Evolutionary conservation across 129 eudicot genomes (phyloP), one percentile per base, ranked within the genome.

Genomic region (Gnaphalium uliginosum): DNA sequence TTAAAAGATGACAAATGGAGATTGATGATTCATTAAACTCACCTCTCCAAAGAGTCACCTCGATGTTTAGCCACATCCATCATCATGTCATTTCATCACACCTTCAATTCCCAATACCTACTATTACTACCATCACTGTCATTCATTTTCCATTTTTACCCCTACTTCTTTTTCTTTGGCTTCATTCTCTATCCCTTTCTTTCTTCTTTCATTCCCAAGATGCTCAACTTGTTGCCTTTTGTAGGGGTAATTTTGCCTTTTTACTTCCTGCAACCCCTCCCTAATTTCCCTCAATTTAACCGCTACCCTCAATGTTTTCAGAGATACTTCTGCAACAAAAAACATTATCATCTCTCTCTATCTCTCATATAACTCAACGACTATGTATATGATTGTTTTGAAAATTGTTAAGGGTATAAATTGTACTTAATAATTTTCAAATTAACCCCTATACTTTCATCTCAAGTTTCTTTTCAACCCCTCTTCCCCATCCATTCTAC

Each of bases 291-390:
- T 17, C 89, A 71, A 25, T 37, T 66, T 75, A 78, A 82, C 89
- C 87, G 89, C 87, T 87, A 80, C 81, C 75, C 78, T 83, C 89
- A 88, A 87, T 89, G 90, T 85, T 89, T 87, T 86, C 89, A 85
- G 92, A 86, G 96, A 79, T 72, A 58, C 61, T 69, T 76, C 86
- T 60, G 86, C 92, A 76, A 88, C 87, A 87, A 85, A 79, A 89
- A 87, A 86, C 74, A 87, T 83, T 80, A 86, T 8, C 64, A 27
- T 56, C 78, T 21, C 27, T 56, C 25, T 22, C 25, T 14, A 56
- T 8, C 25, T 19, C 61, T 19, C 61, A 21, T 54, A 54, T 54
- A 54, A 6, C 21, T 51, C 8, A 51, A 51, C 13, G 13, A 39
- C 46, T 39, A 39, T 9, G 14, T 1, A 35, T 39, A 39, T 39